Evolutionary conservation across 164 flowering plant species (phyloP), one percentile per base, ranked within the genome.

Genomic region (Vitis riparia): DNA sequence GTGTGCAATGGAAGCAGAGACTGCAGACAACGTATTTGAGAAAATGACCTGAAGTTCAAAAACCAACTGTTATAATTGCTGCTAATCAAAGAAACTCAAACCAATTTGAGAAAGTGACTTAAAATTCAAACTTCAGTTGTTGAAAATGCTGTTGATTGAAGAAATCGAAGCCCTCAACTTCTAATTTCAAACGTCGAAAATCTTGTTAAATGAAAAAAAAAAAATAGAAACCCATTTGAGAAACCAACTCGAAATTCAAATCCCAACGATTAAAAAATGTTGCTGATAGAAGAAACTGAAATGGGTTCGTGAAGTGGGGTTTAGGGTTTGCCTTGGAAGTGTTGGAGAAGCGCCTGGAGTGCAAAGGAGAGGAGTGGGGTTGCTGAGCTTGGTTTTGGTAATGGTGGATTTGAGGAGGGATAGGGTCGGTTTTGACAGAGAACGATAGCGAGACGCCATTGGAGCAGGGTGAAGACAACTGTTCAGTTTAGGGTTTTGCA

Each of bases 1-100:
- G 88, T 74, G 82, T 88, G 85, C 29, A 94, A 81, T 3, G 98
- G 98, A 56, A 94, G 85, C 55, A 94, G 84, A 53, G 97, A 91
- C 65, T 87, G 89, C 29, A 91, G 79, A 65, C 79, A 77, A 71
- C 85, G 89, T 84, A 89, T 14, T 73, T 79, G 89, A 66, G 82
- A 51, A 62, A 85, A 50, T 9, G 88, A 64, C 88, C 93, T 89
- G 86, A 65, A 83, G 73, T 17, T 53, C 63, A 73, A 76, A 75
- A 30, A 19, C 52, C 71, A 58, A 63, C 3, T 4, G 7, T 55
- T 51, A 72, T 32, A 17, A 66, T 9, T 11, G 10, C 47, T 6
- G 9, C 8, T 44, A 23, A 27, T 49, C 9, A 67, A 27, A 66
- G 67, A 11, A n/a, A 37, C 44, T 37, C 44, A 49, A 74, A 56